Conservation (phyloP, 805 yeast species). For the Wickerhamomyces bovis region DNA sequence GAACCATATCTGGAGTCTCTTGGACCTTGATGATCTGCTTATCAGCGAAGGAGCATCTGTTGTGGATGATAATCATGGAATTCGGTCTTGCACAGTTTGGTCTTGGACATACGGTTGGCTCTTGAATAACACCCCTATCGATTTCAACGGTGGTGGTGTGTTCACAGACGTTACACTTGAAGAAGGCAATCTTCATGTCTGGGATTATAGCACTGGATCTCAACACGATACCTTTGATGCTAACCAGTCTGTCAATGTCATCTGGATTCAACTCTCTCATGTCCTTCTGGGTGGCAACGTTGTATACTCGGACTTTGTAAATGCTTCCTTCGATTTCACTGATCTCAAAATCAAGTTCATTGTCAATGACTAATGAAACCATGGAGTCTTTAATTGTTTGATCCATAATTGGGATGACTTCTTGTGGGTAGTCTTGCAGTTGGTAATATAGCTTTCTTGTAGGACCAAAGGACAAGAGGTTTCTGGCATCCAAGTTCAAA, state of each 20-base stretch:
- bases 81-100: constrained; percentile 73
- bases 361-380: constrained; percentile 62
- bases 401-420: constrained; percentile 96
- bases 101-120: constrained; percentile 92
- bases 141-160: constrained; percentile 89
- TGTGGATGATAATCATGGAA: constrained; percentile 88
- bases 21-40: constrained; percentile 92
- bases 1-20: constrained; percentile 93
- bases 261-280: constrained; percentile 92
- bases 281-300: constrained; percentile 66
- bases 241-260: constrained; percentile 89
- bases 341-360: constrained; percentile 41
- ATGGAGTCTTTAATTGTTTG: constrained; percentile 88
- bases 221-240: constrained; percentile 84
- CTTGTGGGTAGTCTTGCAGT: constrained; percentile 89
- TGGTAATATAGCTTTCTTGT: constrained; percentile 81
- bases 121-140: constrained; percentile 90
- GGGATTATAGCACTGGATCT: constrained; percentile 90
- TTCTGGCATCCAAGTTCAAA: constrained; percentile 77
- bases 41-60: constrained; percentile 88
- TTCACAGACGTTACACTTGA: constrained; percentile 91
- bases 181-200: constrained; percentile 96
- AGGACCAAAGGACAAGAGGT: constrained; percentile 67
- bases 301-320: constrained; percentile 86
- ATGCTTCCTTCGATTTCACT: constrained; percentile 72